Evolutionary conservation across 352 stramenopile species (phyloP), one percentile per base, ranked within the genome.

Genomic region (Globisporangium mamillatum): DNA sequence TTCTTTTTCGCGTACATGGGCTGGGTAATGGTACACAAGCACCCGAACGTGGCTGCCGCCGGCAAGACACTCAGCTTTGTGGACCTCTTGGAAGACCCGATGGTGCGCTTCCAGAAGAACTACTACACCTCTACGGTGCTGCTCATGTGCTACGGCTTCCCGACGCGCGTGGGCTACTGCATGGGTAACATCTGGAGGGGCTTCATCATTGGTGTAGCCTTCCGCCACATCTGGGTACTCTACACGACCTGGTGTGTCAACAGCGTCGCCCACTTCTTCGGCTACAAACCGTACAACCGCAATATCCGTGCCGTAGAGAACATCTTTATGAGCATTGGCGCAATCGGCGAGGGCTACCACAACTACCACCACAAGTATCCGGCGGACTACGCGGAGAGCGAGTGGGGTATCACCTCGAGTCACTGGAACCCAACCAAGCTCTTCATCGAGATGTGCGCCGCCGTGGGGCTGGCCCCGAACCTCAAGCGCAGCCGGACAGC

Each of bases 1-100:
- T 99, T 99, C 79, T 99, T 99, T 84, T 99, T 99, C 75, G 94
- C 98, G 14, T 97, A 99, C 85, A 99, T 99, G 87, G 98, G 98
- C 67, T 99, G 98, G 98, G 83, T 99, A 48, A 98, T 99, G 77
- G 87, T 99, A 25, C 98, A 98, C 81, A 99, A 99, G 81, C 92
- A 99, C 84, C 84, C 89, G 9, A 94, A 96, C 71, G 91, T 90
- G 64, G 52, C 94, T 53, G 88, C 91, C 18, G 77, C 79, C 63
- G 88, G 86, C 68, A 89, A 90, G 68, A 97, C 98, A 75, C 82
- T 99, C 63, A 95, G 98, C 76, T 98, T 98, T 69, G 88, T 82
- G 14, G 98, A 99, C 72, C 76, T 99, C 32, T 73, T 97, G 46
- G 87, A 84, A 16, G 97, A 99, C 79, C 84, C 91, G 10, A 73